Evolutionary conservation across 78 protist species (phyloP), one percentile per base, ranked within the genome.

Genomic region (Acrasis kona): DNA sequence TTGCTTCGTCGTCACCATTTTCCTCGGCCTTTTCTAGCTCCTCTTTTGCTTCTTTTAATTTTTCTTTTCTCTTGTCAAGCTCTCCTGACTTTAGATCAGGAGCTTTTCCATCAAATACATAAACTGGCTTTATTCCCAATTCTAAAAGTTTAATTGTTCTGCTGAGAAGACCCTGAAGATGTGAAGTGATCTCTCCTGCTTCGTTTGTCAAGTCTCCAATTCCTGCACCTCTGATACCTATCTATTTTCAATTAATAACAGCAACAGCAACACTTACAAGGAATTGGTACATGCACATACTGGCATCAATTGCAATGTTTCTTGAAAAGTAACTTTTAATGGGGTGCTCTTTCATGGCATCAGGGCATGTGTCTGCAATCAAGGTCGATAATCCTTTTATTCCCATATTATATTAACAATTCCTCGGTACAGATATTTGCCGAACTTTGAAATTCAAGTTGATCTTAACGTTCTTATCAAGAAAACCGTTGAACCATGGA

Each of bases 61-160:
- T 10, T 76, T 84, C 96, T 12, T 57, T 64, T 30, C 99, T 79
- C 50, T 89, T 89, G 19, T 57, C 91, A 35, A 97, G 92, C 90
- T 92, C 99, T 12, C 86, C 95, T 36, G 82, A 29, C 81, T 98
- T 98, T 64, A 94, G 19, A 6, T 65, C 87, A 3, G 99, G 99
- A 31, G 99, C 91, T 64, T 74, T 85, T 9, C 99, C 99, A 50
- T 98, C 99, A 71, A 98, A 98, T 39, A 98, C 99, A 57, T 84
- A 98, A 2, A 94, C 85, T 29, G 99, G 99, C 80, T 96, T 96
- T 66, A 98, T 76, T 12, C 99, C 99, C 36, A 73, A 83, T 19
- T 83, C 85, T 19, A 98, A 38, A 89, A 98, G 77, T n/a, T 93
- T 85, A n/a, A 93, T 89, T 28, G 99, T 94, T 39, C 99, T 80